Base-by-base conservation (phyloP, 306 rosid species). In the Cicer judaicum region DNA sequence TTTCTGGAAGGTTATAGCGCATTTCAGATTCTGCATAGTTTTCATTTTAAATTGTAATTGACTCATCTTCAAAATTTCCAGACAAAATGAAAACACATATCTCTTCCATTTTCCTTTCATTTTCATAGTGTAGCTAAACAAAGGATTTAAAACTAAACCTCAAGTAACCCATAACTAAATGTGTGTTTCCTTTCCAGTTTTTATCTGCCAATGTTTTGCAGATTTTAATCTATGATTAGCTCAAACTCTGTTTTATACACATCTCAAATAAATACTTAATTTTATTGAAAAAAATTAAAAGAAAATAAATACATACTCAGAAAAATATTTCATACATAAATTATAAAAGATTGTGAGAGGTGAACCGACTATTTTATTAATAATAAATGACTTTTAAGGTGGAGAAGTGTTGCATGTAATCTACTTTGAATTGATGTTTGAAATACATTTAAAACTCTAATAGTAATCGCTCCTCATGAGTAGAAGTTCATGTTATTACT, bases 321-420 rank as follows among this genome's bases (percentile, higher is more conserved):
- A 7, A 14, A 40, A 19, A 19, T 21, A 73, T 7, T 12, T 11
- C 63, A 63, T 8, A 13, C 53, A 74, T 74, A 19, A 74, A 47
- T 1, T 10, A n/a, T 24, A 60, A 46, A 61, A 36, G 21, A 62
- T 48, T 36, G 15, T 21, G 15, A 24, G 7, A 5, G 8, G 56
- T 38, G 47, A 24, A 46, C 13, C 55, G 12, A 68, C 13, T n/a
- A 15, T 0, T 5, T 13, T 10, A 50, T 43, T 15, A 2, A 18
- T 54, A 7, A 8, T 54, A 54, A 12, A 8, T 18, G 5, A 7
- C 4, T 8, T 16, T 5, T 16, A 53, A 0, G 34, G 59, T 16
- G 11, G 10, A 14, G 21, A 53, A 53, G 5, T 53, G 12, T 18
- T 8, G 8, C 12, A 16, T 8, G 2, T 54, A 6, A 4, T 54